Conservation (phyloP, 225 moss, liverwort and hornwort species). For the Marchantia polymorpha region DNA sequence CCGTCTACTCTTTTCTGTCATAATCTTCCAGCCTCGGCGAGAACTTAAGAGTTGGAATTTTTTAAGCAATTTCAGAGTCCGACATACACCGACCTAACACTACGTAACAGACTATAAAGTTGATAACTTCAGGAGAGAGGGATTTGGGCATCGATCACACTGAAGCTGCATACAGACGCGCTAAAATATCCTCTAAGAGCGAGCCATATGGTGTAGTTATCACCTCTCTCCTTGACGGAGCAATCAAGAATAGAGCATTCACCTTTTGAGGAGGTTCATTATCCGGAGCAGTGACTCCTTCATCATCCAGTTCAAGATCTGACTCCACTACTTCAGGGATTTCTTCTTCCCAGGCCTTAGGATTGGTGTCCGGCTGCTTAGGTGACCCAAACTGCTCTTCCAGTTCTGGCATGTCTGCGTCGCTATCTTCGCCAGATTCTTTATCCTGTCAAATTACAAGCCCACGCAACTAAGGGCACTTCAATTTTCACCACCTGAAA, state of each 20-base stretch:
- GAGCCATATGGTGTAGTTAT: neutral
- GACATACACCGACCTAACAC: no score
- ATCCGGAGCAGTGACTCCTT: conserved; percentile 69
- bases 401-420: conserved; percentile 63
- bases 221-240: neutral
- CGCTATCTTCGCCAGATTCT: conserved; percentile 48
- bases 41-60: no score
- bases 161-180: neutral
- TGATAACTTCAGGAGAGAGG: no score
- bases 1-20: no score
- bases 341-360: conserved; percentile 61
- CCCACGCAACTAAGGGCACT: no score
- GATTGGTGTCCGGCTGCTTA: conserved; percentile 36
- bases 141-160: neutral
- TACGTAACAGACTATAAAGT: no score
- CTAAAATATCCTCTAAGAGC: neutral
- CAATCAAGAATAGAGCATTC: neutral
- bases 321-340: conserved; percentile 82
- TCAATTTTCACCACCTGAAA: no score
- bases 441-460: neutral
- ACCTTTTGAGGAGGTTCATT: conserved; percentile 88
- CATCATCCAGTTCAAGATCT: conserved; percentile 79
- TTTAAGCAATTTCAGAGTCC: no score
- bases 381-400: conserved; percentile 40
- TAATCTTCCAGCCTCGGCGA: no score